Percentiles rank a stretch among this genome's conserved stretches.
Conservation (phyloP, 306 rosid genomes). For the Lagenaria siceraria region DNA sequence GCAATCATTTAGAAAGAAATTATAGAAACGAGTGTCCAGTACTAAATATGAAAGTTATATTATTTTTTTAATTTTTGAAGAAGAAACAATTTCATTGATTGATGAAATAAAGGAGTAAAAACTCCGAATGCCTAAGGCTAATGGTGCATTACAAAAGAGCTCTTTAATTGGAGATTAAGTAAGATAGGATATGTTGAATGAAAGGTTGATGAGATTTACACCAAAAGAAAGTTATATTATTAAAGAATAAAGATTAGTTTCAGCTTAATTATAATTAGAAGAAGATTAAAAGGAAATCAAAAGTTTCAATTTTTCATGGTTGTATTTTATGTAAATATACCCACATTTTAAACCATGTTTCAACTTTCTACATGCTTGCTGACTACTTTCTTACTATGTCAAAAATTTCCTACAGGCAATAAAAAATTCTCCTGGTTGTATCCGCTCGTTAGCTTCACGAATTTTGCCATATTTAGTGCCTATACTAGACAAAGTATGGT, state of each 20-base stretch:
- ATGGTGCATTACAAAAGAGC: no score
- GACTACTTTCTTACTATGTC: conserved; percentile 1
- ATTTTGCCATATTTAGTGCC: conserved; percentile 60
- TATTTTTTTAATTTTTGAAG: no score
- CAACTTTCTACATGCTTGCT: conserved; percentile 6
- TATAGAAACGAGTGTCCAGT: neutral
- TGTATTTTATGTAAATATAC: no score
- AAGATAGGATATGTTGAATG: no score
- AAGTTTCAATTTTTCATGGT: no score
- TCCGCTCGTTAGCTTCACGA: conserved; percentile 67
- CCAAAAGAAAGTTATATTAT: neutral
- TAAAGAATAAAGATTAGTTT: neutral
- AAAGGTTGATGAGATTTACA: no score
- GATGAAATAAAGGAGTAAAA: no score
- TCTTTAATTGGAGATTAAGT: no score
- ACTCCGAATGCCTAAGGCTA: no score
- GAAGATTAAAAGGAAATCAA: neutral
- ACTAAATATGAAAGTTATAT: neutral
- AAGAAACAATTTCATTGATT: no score
- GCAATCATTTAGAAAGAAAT: neutral
- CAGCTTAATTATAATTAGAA: neutral
- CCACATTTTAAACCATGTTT: no score
- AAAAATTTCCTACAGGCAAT: conserved; percentile 45
- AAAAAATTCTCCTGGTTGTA: conserved; percentile 69
- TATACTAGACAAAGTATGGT: conserved; percentile 49